Evolutionary conservation across 345 rosid species (phyloP).

Genomic region (Pelargonium nanum): DNA sequence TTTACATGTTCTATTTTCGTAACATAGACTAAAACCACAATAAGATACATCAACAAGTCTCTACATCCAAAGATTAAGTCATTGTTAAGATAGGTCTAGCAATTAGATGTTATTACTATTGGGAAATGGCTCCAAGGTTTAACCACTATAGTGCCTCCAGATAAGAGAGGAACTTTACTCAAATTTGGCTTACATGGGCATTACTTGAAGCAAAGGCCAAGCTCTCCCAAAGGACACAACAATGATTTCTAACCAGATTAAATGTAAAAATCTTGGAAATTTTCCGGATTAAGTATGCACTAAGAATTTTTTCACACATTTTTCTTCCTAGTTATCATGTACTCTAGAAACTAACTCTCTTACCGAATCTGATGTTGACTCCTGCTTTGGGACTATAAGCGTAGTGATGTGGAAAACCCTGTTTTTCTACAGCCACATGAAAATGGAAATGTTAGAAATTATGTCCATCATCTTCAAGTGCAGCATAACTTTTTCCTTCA

Average conservation of each 20-base stretch:
- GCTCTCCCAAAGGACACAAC: neutral
- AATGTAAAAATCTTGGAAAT: neutral
- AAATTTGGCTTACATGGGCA: neutral
- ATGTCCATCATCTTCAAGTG: slow-evolving; percentile 1
- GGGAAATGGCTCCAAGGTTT: neutral
- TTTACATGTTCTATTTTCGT: neutral
- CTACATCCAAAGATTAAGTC: neutral
- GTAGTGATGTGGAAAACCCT: slow-evolving; percentile 87
- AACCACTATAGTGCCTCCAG: neutral
- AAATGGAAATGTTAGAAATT: slow-evolving; percentile 10
- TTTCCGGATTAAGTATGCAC: neutral
- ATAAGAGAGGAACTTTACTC: neutral
- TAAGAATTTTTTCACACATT: neutral
- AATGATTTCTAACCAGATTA: neutral
- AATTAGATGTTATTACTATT: no score
- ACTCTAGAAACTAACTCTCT: neutral
- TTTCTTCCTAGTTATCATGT: neutral
- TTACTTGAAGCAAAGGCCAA: neutral
- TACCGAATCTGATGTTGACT: slow-evolving; percentile 96
- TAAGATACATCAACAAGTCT: neutral
- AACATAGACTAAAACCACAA: neutral
- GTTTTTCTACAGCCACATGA: slow-evolving; percentile 51
- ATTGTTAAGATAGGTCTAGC: neutral
- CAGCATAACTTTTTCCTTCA: neutral
- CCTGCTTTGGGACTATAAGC: slow-evolving; percentile 95